phyloP scores from a whole-genome alignment of 2,329 filamentous ascomycete species.

The Pyrenochaeta sp. region DNA sequence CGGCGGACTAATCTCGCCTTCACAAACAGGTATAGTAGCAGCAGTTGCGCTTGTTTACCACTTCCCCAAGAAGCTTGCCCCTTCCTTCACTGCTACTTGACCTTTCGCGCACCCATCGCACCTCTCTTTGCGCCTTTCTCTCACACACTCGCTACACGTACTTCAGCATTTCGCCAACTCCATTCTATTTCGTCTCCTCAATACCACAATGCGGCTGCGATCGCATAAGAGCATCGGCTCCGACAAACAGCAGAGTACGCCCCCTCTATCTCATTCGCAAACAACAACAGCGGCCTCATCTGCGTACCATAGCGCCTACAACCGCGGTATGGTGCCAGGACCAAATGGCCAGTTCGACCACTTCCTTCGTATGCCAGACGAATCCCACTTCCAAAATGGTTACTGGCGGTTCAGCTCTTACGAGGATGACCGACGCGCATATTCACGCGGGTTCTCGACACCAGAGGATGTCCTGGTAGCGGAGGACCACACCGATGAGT shows the following conservation, averaged over 20 bases:
- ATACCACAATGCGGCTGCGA: background rate
- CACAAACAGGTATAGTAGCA: too few species aligned
- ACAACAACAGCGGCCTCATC: background rate
- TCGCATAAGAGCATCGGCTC: background rate
- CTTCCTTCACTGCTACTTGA: too few species aligned
- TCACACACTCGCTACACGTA: background rate
- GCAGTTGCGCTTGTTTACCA: too few species aligned
- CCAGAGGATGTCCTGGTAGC: slow-evolving; percentile 26
- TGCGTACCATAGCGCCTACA: slow-evolving; percentile 18
- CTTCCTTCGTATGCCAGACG: slow-evolving; percentile 7
- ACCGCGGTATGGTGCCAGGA: slow-evolving; percentile 2
- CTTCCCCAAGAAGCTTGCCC: too few species aligned
- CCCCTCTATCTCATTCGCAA: background rate
- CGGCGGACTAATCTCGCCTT: too few species aligned
- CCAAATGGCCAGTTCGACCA: slow-evolving; percentile 18
- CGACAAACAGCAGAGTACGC: too few species aligned
- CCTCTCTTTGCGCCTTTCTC: background rate
- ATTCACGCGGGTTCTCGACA: slow-evolving; percentile 11
- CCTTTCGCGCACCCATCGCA: too few species aligned
- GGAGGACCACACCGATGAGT: slow-evolving; percentile 15
- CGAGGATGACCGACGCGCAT: slow-evolving; percentile 25
- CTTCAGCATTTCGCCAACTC: background rate
- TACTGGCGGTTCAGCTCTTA: slow-evolving; percentile 26
- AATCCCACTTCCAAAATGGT: slow-evolving; percentile 10
- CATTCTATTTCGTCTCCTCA: background rate